phyloP scores from a whole-genome alignment of 345 rosid species.

The Ricinus communis region DNA sequence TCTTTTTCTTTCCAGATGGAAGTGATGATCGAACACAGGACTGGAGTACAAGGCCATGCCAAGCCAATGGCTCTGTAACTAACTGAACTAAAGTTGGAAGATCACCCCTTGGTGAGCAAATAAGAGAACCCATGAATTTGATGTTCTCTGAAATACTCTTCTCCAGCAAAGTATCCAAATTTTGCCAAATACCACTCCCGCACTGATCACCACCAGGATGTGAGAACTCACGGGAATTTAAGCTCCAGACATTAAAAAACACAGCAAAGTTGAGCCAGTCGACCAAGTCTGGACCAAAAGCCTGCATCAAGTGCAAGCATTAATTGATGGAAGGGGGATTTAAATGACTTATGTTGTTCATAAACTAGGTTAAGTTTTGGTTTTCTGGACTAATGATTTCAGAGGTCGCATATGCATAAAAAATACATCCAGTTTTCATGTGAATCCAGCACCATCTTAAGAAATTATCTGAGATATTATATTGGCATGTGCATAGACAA shows the following conservation, averaged over 20 bases:
- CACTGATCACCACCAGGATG: conserved; percentile 29
- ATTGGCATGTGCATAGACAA: neutral
- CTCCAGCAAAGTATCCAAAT: conserved; percentile 55
- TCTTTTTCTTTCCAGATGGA: conserved; percentile 95
- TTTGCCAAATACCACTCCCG: conserved; percentile 40
- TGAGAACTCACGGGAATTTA: conserved; percentile 52
- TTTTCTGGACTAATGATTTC: too few species aligned
- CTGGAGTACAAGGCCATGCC: conserved; percentile 78
- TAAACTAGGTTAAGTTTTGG: too few species aligned
- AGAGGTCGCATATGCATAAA: too few species aligned
- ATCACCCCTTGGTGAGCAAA: conserved; percentile 42
- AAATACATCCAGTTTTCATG: neutral
- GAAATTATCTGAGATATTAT: too few species aligned
- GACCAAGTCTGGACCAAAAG: conserved; percentile 56
- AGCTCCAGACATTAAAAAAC: conserved; percentile 77
- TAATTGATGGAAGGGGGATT: neutral
- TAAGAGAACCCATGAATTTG: conserved; percentile 46
- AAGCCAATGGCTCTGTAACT: conserved; percentile 84
- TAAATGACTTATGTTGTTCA: neutral
- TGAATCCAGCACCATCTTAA: neutral
- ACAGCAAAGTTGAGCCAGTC: conserved; percentile 88
- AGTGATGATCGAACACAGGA: conserved; percentile 61
- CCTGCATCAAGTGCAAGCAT: conserved; percentile 43
- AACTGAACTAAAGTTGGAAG: conserved; percentile 60
- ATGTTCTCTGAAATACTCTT: conserved; percentile 51